Evolutionary conservation across 2,329 filamentous ascomycete genomes (phyloP), one percentile per base, ranked within the genome.

Genomic region (Orbilia blumenaviensis): DNA sequence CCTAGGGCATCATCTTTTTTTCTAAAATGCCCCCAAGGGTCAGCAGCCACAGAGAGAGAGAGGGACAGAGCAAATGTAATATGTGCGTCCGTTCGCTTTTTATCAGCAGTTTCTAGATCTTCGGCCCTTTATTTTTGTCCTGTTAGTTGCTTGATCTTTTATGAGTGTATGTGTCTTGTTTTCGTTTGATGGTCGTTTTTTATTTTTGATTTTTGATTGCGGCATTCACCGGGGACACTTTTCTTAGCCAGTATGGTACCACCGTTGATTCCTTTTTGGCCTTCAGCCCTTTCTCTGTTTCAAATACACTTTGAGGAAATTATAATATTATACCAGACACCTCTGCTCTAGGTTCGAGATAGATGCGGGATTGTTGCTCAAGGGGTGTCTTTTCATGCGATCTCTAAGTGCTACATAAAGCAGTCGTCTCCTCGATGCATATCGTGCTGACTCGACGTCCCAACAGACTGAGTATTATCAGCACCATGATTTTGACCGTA

Each of bases 21-120:
- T 14, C 16, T 38, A 56, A 12, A 38, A 44, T n/a, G n/a, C n/a
- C 3, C 52, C 48, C 21, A 21, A 10, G 48, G 48, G 12, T 52
- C 16, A n/a, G 14, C 10, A 18, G 41, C 41, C 41, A 12, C 29
- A 54, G 48, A n/a, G 29, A 36, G 23, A n/a, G n/a, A n/a, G n/a
- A n/a, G n/a, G n/a, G 36, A 16, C 12, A 41, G 25, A 16, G 34
- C 23, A 44, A 46, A 46, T 44, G 38, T 71, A 71, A 71, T 63
- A 56, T 71, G 34, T 60, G 23, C 41, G 56, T 71, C n/a, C 56
- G 38, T 61, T 63, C 64, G 29, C 25, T 46, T 54, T 61, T 12
- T 44, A 41, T 56, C 63, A 44, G 42, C 66, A 71, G 46, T 56
- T n/a, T 54, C 18, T 56, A 56, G 52, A 56, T 38, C 23, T 56